Evolutionary conservation across 163 green algal species (phyloP), one percentile per base, ranked within the genome.

Genomic region (Chlamydomonas reinhardtii): DNA sequence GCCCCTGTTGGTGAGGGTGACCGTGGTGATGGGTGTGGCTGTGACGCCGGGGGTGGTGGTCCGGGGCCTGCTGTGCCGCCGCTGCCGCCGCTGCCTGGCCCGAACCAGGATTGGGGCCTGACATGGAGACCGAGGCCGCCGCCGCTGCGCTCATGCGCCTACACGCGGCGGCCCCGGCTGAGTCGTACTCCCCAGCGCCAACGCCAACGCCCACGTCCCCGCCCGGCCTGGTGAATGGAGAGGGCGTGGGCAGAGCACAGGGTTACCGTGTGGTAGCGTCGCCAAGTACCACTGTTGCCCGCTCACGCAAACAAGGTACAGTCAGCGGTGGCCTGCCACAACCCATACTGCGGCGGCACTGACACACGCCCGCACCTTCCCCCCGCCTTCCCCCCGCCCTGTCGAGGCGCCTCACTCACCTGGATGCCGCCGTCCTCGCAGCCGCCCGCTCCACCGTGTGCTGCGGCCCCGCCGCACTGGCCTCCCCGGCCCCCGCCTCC

Each of bases 361-460:
- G 32, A 56, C 19, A 48, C 4, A 22, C 27, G 32, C 32, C 24
- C 34, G 2, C 32, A 16, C 14, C 31, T 15, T 15, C 34, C 34
- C 32, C 27, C 71, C 22, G 64, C 35, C 59, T 8, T 27, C 37
- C 71, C 39, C 20, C 22, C 22, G 1, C 24, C 32, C 37, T 15
- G 24, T 39, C 35, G 2, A 39, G 16, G 31, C 35, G 2, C 39
- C 39, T n/a, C n/a, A n/a, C 39, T 48, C 73, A 82, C 74, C 74
- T 82, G 74, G 74, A 82, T n/a, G 56, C 74, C 32, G 54, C 74
- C 34, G 74, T 82, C 34, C 59, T 6, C 32, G 74, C 74, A 59
- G 64, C 74, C 74, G 25, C 24, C 74, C 43, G 48, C 48, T 20
- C 56, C 34, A 32, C 74, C 20, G 54, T 65, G 22, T 37, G 32